Conservation (phyloP, 2,329 filamentous ascomycete species). For the Claviceps monticola region DNA sequence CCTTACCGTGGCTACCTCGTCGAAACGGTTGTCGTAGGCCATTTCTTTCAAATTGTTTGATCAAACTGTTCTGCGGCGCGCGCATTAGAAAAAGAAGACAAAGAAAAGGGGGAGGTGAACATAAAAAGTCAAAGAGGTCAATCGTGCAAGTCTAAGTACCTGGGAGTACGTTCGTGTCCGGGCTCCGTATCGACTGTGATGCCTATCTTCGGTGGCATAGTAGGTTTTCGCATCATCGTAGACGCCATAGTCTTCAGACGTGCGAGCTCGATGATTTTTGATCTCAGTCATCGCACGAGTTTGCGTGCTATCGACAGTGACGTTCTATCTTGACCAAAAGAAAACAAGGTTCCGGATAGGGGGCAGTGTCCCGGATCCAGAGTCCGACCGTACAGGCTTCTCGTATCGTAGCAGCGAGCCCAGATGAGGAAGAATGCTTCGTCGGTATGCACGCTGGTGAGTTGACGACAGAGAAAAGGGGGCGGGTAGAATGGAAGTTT, state of each 20-base stretch:
- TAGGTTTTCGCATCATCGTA: conserved; percentile 47
- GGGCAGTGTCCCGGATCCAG: not conserved
- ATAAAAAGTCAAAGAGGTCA: not conserved
- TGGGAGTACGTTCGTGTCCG: conserved; percentile 45
- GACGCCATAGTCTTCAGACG: conserved; percentile 34
- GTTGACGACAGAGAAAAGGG: not conserved
- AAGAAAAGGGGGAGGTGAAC: not conserved
- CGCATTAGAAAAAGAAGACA: not conserved
- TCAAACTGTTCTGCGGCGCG: conserved; percentile 33
- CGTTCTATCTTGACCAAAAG: not conserved
- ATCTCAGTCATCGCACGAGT: conserved; percentile 15
- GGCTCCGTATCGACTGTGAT: conserved; percentile 32
- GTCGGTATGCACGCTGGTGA: not conserved
- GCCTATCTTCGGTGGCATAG: conserved; percentile 42
- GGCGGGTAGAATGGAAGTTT: not conserved
- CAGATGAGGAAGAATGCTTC: too few species aligned
- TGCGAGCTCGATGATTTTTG: conserved; percentile 16
- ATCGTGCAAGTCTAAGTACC: conserved; percentile 17
- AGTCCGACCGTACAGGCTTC: not conserved
- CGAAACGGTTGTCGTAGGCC: conserved; percentile 40
- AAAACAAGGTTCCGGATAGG: not conserved
- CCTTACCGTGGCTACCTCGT: conserved; percentile 44
- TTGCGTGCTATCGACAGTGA: not conserved
- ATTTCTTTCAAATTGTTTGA: conserved; percentile 38
- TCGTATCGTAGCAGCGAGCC: not conserved